Conservation (phyloP, 148 eudicot species). For the Rhododendron ferrugineum region DNA sequence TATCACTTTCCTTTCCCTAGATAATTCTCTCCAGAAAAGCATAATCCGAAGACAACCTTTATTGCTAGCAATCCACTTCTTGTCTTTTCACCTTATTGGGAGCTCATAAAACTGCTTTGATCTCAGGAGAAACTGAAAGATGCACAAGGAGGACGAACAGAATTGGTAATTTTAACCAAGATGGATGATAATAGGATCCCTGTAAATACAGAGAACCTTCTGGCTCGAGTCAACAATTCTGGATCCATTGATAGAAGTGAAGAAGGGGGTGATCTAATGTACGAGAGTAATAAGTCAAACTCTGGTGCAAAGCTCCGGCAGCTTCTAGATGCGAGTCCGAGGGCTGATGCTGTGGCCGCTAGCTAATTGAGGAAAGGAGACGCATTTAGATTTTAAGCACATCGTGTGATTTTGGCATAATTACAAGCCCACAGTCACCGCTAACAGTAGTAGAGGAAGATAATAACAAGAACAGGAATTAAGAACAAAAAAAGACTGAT, state of each 20-base stretch:
- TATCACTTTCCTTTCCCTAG: not conserved
- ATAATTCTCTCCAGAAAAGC: not conserved
- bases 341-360: slow-evolving; percentile 82
- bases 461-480: slow-evolving; percentile 17
- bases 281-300: slow-evolving; percentile 37
- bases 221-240: slow-evolving; percentile 67
- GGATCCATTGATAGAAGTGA: slow-evolving; percentile 36
- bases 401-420: slow-evolving; percentile 53
- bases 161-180: slow-evolving; percentile 17
- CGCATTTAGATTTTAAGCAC: slow-evolving; percentile 13
- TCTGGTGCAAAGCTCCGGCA: slow-evolving; percentile 75
- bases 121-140: slow-evolving; percentile 58
- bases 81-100: not conserved
- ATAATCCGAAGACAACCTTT: not conserved
- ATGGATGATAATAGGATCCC: slow-evolving; percentile 28
- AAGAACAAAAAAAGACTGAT: not conserved
- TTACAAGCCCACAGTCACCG: slow-evolving; percentile 49
- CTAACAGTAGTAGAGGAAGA: slow-evolving; percentile 34
- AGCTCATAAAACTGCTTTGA: not conserved
- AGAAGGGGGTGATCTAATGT: slow-evolving; percentile 8
- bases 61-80: not conserved
- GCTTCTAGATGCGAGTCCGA: slow-evolving; percentile 52
- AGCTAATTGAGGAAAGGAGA: slow-evolving; percentile 35
- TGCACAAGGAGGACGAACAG: slow-evolving; percentile 27
- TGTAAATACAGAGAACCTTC: slow-evolving; percentile 67